Percentiles rank a stretch among this genome's conserved stretches.
Conservation (phyloP, 2,329 filamentous ascomycete genomes). For the Stachybotrys echinatus region DNA sequence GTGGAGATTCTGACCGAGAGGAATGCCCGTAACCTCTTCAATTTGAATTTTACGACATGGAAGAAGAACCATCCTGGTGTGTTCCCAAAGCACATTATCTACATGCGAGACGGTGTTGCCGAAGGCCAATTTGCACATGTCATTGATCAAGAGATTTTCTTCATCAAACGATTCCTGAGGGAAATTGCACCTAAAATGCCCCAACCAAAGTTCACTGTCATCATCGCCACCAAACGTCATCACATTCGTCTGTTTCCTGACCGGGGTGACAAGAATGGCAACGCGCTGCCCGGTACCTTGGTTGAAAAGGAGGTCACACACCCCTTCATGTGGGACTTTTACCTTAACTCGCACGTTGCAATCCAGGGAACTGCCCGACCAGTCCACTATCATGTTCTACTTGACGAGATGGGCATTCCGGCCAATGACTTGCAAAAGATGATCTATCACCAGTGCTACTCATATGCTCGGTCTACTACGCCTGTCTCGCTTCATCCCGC, state of each 20-base stretch:
- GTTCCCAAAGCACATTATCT: conserved; percentile 71
- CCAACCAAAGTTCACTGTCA: conserved; percentile 68
- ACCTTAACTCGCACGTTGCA: conserved; percentile 57
- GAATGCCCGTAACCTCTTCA: conserved; percentile 64
- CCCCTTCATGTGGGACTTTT: conserved; percentile 88
- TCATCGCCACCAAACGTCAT: conserved; percentile 89
- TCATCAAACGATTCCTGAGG: conserved; percentile 28
- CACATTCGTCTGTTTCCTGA: conserved; percentile 89
- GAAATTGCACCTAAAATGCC: conserved; percentile 28
- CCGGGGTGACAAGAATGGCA: conserved; percentile 66
- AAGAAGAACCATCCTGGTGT: conserved; percentile 38
- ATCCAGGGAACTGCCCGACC: conserved; percentile 93
- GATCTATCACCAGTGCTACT: conserved; percentile 93
- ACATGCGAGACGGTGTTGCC: conserved; percentile 88
- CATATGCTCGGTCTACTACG: conserved; percentile 87
- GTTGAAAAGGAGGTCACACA: conserved; percentile 89
- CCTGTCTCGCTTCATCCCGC: conserved; percentile 86
- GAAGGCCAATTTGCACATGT: conserved; percentile 82
- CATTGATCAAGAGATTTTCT: conserved; percentile 63
- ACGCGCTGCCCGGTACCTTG: conserved; percentile 79
- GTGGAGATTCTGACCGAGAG: conserved; percentile 69
- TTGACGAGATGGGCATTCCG: conserved; percentile 69
- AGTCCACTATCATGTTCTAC: conserved; percentile 84
- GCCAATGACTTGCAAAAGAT: conserved; percentile 73
- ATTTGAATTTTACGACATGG: conserved; percentile 62